Percentiles rank a stretch among this genome's conserved stretches.
Conservation (phyloP, 1,284 basidiomycete genomes). For the Peniophora sp. region DNA sequence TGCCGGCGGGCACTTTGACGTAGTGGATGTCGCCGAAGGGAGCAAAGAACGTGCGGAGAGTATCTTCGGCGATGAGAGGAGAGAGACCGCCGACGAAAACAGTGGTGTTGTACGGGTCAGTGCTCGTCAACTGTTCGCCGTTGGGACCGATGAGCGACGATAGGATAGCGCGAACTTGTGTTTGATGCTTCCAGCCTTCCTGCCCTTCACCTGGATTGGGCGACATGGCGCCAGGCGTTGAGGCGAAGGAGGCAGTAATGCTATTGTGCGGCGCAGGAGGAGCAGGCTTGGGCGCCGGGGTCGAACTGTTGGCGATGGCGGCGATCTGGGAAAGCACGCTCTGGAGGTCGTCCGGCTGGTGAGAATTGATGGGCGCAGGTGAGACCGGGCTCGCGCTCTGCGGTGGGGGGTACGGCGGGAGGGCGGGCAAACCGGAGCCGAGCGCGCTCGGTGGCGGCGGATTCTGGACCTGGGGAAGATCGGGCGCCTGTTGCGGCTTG, state of each 20-base stretch:
- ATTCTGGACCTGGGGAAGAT: slow-evolving; percentile 42
- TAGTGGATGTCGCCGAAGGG: slow-evolving; percentile 92
- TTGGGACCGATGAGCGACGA: slow-evolving; percentile 77
- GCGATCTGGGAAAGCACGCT: slow-evolving; percentile 16
- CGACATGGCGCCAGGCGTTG: slow-evolving; percentile 7
- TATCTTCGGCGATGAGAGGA: slow-evolving; percentile 82
- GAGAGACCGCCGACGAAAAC: slow-evolving; percentile 88
- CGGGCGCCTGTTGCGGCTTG: slow-evolving; percentile 50
- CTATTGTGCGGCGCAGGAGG: slow-evolving; percentile 20
- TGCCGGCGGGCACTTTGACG: slow-evolving; percentile 92
- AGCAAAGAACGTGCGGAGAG: slow-evolving; percentile 78
- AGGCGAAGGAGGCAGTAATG: slow-evolving; percentile 30
- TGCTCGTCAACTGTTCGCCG: slow-evolving; percentile 75
- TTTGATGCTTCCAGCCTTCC: slow-evolving; percentile 72
- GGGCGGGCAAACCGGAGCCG: slow-evolving; percentile 14
- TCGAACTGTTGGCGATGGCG: slow-evolving; percentile 22
- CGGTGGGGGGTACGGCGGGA: slow-evolving; percentile 33
- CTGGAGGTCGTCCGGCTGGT: slow-evolving; percentile 22
- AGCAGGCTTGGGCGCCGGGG: slow-evolving; percentile 1
- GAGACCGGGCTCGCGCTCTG: slow-evolving; percentile 58
- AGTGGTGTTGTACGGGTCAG: slow-evolving; percentile 88
- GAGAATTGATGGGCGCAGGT: slow-evolving; percentile 48
- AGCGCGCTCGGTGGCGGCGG: slow-evolving; percentile 21
- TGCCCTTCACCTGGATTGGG: slow-evolving; percentile 30
- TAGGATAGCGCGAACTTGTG: slow-evolving; percentile 70